Evolutionary conservation across 1,139 yeast species (phyloP).

Genomic region (Saccharomyces uvarum): DNA sequence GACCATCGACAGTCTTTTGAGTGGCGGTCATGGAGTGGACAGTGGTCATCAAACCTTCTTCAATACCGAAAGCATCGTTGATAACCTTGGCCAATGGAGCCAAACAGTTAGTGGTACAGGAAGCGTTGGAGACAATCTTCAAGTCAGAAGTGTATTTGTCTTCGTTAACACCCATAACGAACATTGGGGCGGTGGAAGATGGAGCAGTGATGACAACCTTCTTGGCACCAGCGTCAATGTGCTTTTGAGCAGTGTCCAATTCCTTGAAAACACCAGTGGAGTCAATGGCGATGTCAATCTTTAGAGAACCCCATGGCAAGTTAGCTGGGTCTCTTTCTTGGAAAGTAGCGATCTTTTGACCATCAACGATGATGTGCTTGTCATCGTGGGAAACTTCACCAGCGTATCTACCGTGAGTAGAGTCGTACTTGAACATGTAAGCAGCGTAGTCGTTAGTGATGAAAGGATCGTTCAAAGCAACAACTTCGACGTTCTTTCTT

Average conservation of each 20-base stretch:
- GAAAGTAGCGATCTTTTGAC: conserved; percentile 58
- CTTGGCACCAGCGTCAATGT: conserved; percentile 82
- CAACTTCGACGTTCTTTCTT: conserved; percentile 65
- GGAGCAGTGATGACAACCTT: conserved; percentile 85
- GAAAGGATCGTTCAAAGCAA: conserved; percentile 80
- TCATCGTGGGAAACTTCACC: conserved; percentile 66
- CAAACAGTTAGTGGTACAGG: conserved; percentile 85
- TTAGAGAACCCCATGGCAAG: conserved; percentile 75
- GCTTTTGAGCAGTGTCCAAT: conserved; percentile 70
- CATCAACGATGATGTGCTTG: conserved; percentile 56
- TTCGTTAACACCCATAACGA: conserved; percentile 79
- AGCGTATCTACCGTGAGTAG: conserved; percentile 71
- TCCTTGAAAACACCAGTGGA: conserved; percentile 86
- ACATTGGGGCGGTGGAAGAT: conserved; percentile 82
- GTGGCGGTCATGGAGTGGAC: conserved; percentile 87
- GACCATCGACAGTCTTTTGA: conserved; percentile 88
- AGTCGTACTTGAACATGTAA: conserved; percentile 84
- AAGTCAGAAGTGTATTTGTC: conserved; percentile 64
- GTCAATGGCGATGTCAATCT: conserved; percentile 74
- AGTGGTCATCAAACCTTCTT: conserved; percentile 85
- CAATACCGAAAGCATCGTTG: conserved; percentile 72
- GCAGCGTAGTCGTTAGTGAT: conserved; percentile 78
- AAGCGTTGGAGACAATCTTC: conserved; percentile 73
- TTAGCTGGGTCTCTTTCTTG: conserved; percentile 76
- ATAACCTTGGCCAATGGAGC: conserved; percentile 83